Base-by-base conservation (phyloP, 1,284 basidiomycete genomes). In the Puccinia polysora region DNA sequence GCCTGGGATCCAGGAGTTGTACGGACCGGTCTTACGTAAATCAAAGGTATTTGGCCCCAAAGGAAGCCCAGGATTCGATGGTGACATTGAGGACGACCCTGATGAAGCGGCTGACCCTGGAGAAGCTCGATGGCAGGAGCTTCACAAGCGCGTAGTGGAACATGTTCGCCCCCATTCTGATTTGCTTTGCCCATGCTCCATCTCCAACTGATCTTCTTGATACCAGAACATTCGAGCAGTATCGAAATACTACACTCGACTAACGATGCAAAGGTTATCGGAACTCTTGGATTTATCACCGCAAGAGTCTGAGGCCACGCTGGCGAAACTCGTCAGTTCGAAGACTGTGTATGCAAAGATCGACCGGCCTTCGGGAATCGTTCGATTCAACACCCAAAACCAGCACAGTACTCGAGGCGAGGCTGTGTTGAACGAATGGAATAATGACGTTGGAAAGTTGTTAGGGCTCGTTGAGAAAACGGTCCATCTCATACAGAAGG, bases 131-230 rank as follows among this genome's bases (percentile, higher is more conserved):
- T 98, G 94, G 93, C 89, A 96, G 78, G 90, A 95, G 77, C 84
- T 99, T 43, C 96, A 98, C 80, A 91, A 88, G 65, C 87, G 96
- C 18, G 91, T 98, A 36, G 90, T 97, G 73, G 96, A 98, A 81
- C 96, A 98, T 82, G 92, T 94, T 81, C 72, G 89, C 85, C 25
- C 47, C n/a, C 47, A n/a, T n/a, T 36, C 53, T 36, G 20, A 7
- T 34, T 20, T 36, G 23, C 49, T 47, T 55, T 63, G 4, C 30
- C 45, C 32, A 43, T 49, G 36, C n/a, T 55, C 28, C 50, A 50
- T 23, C 62, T 30, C 14, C 10, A 52, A 28, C 50, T 52, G 50
- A 52, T 25, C 20, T 3, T 15, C 32, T 50, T 58, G 55, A 2
- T 8, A 43, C 5, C 77, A 96, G 92, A 99, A 99, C 80, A 89